phyloP scores from a whole-genome alignment of 305 asterid genomes.

The Solanum hybrid region DNA sequence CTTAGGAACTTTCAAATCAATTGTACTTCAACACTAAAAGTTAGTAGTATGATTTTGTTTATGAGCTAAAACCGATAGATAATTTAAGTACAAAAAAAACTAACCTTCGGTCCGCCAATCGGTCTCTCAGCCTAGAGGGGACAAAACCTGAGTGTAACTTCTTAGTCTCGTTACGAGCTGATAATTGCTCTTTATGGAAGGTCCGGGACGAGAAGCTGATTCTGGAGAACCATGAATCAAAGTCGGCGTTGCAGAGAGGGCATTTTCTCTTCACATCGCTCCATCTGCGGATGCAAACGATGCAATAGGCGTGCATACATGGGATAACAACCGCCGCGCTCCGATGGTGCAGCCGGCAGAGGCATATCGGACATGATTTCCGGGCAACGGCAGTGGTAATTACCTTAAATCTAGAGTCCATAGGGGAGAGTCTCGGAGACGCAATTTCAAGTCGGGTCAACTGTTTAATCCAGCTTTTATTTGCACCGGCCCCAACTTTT shows the following conservation, averaged over 20 bases:
- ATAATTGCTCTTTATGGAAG: constrained; percentile 20
- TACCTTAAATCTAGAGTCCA: not conserved
- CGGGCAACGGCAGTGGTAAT: constrained; percentile 13
- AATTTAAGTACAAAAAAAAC: not conserved
- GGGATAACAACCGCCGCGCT: constrained; percentile 27
- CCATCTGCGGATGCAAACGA: constrained; percentile 45
- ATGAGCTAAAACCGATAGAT: not conserved
- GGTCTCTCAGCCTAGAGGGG: constrained; percentile 9
- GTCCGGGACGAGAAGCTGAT: constrained; percentile 10
- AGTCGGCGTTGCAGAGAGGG: constrained; percentile 40
- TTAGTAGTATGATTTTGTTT: not conserved
- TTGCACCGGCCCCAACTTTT: too few species aligned
- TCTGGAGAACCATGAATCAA: constrained; percentile 26
- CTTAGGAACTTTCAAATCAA: not conserved
- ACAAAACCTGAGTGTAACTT: not conserved
- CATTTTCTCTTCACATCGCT: constrained; percentile 43
- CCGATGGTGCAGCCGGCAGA: constrained; percentile 17
- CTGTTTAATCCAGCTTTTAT: not conserved
- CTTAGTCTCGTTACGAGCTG: not conserved
- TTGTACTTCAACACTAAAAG: not conserved
- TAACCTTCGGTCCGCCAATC: constrained; percentile 19
- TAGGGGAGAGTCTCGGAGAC: not conserved
- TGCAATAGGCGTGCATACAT: constrained; percentile 45
- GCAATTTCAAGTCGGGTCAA: not conserved
- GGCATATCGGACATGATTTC: constrained; percentile 41